Conservation (phyloP, 148 eudicot species). For the Salicornia ramosissima region DNA sequence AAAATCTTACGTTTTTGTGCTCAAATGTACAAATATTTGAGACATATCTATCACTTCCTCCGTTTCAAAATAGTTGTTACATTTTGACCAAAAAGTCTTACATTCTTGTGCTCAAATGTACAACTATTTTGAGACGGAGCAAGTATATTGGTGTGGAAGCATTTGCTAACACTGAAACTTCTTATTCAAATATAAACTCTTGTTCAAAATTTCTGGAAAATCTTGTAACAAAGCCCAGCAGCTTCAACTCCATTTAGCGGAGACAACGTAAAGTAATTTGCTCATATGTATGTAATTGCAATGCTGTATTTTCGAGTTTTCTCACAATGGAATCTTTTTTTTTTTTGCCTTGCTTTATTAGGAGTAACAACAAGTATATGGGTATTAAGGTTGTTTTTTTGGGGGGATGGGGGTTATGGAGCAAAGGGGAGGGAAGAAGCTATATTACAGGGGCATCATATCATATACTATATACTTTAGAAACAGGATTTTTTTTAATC, state of each 20-base stretch:
- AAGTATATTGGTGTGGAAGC: no score
- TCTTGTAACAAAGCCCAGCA: no score
- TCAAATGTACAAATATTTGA: no score
- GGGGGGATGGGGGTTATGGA: neutral
- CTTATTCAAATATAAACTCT: neutral
- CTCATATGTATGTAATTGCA: neutral
- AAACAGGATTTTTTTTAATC: neutral
- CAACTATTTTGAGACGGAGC: no score
- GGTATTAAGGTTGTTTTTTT: neutral
- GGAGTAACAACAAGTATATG: neutral
- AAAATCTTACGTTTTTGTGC: no score
- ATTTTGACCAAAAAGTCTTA: no score
- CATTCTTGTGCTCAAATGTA: no score
- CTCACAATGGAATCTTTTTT: neutral
- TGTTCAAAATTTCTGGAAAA: neutral
- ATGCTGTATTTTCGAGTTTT: neutral
- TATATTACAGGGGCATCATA: constrained; percentile 15
- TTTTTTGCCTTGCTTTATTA: neutral
- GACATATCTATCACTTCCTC: no score
- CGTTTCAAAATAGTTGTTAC: no score
- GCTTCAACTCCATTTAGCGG: no score
- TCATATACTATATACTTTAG: neutral
- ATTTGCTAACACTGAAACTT: no score
- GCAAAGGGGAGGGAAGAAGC: neutral
- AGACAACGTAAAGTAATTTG: neutral